Evolutionary conservation across 78 protist species (phyloP), one percentile per base, ranked within the genome.

Genomic region (Isochrysis galbana): DNA sequence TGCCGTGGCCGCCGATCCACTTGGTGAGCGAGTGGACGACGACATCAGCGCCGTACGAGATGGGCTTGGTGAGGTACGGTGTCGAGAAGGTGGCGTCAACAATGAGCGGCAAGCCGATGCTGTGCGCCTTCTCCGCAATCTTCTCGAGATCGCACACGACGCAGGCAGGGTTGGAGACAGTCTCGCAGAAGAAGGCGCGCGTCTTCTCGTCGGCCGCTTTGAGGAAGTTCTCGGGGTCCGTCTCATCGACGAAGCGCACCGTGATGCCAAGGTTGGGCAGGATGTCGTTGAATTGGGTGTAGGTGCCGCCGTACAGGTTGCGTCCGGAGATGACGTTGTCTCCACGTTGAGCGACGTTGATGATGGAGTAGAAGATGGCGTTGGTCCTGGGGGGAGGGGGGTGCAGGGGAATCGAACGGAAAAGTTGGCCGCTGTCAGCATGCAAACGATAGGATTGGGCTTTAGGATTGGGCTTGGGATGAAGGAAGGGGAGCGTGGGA

Each of bases 1-100:
- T 88, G 36, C 97, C 97, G 89, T 93, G 95, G 51, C 97, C 97
- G 42, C 92, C 87, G 61, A 96, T 4, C 77, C 94, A 89, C 93
- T 94, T 96, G 44, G 97, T 96, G 7, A 78, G 38, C 10, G 96
- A 95, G 83, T 91, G 69, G 48, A 96, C 94, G 48, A 94, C 90
- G 45, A 94, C 77, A 83, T 96, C 95, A 70, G 96, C 97, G n/a
- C 91, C 91, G 91, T 90, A 80, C 90, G 72, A 26, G 19, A 94
- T 4, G 54, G 97, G 97, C n/a, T 38, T 5, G 90, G 69, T 54
- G 48, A 94, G 82, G 47, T 91, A 90, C 32, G 94, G 55, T 61
- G 39, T 41, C 41, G 92, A 91, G 70, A 96, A 94, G 45, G 97
- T 96, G 95, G 93, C 94, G 91, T 96, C 97, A 39, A 93, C 94